phyloP scores from a whole-genome alignment of 1,139 yeast genomes.

The Blastobotrys illinoisensis region DNA sequence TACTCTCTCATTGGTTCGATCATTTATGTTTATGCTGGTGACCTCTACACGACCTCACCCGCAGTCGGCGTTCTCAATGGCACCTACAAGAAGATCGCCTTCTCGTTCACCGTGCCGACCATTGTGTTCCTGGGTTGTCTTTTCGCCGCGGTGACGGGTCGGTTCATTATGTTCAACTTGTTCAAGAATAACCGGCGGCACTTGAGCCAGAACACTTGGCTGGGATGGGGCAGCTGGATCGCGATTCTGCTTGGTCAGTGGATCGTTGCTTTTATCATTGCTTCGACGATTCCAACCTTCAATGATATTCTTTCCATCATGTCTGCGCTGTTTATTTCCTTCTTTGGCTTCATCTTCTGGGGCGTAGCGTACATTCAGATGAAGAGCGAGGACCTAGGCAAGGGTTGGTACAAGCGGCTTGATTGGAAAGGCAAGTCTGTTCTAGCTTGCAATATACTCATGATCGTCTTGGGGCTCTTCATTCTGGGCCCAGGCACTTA shows the following conservation, averaged over 20 bases:
- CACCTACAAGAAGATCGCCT: constrained; percentile 47
- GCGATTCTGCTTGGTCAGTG: constrained; percentile 41
- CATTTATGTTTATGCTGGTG: constrained; percentile 53
- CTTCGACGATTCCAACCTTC: constrained; percentile 60
- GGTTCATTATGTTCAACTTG: constrained; percentile 43
- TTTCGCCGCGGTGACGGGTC: constrained; percentile 50
- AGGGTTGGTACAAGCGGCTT: constrained; percentile 26
- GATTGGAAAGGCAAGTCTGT: constrained; percentile 17
- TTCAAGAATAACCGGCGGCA: constrained; percentile 38
- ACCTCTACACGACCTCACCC: constrained; percentile 50
- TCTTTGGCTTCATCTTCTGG: constrained; percentile 64
- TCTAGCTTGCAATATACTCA: constrained; percentile 31
- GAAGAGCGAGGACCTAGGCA: constrained; percentile 23
- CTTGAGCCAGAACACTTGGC: constrained; percentile 43
- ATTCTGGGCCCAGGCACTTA: constrained; percentile 57
- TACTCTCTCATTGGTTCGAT: constrained; percentile 52
- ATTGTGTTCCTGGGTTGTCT: constrained; percentile 50
- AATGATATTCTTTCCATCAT: constrained; percentile 51
- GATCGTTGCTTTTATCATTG: constrained; percentile 51
- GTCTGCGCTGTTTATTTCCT: constrained; percentile 58
- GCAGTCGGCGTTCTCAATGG: constrained; percentile 51
- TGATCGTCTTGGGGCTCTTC: constrained; percentile 46
- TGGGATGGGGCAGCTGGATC: constrained; percentile 52
- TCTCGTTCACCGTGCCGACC: constrained; percentile 59
- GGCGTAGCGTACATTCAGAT: constrained; percentile 45